A percentile compares a stretch with the other conserved stretches of the same genome.
Evolutionary conservation across 2,329 filamentous ascomycete genomes (phyloP).

Genomic region (Sclerotinia glacialis): DNA sequence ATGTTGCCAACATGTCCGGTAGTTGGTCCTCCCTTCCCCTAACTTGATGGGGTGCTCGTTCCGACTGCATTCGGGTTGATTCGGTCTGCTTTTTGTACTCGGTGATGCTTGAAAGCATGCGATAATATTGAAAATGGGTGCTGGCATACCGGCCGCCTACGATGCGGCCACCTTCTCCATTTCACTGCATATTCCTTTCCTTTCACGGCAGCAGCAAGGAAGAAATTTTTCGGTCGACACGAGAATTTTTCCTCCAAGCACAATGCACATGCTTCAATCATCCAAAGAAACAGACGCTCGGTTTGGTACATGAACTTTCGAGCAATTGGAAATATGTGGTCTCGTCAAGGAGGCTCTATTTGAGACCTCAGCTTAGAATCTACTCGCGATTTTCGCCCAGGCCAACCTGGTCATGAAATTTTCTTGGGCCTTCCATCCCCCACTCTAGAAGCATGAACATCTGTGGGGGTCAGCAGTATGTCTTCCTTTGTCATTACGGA

Average conservation of each 20-base stretch:
- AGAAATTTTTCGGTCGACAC: slow-evolving; percentile 3
- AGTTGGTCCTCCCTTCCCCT: neutral
- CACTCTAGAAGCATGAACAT: slow-evolving; percentile 1
- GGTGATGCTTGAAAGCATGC: neutral
- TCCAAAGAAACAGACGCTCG: neutral
- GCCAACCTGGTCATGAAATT: slow-evolving; percentile 7
- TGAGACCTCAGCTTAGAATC: neutral
- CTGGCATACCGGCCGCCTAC: neutral
- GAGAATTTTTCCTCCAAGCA: neutral
- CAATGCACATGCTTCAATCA: neutral
- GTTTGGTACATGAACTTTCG: neutral
- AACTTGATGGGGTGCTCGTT: neutral
- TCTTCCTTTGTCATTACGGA: neutral
- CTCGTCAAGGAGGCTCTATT: neutral
- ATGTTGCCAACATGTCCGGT: neutral
- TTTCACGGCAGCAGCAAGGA: slow-evolving; percentile 15
- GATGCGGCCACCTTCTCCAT: slow-evolving; percentile 10
- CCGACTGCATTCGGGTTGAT: neutral
- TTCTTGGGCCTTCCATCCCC: neutral
- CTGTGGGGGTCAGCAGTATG: neutral
- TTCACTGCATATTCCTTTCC: slow-evolving; percentile 15
- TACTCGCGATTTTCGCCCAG: neutral
- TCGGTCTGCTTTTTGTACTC: neutral
- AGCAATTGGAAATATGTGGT: neutral
- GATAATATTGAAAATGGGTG: neutral